These are phyloP conservation scores for Coemansia sp. DNA, from an alignment of 192 early-diverging fungal species.

Conservation along the genomic window DNA sequence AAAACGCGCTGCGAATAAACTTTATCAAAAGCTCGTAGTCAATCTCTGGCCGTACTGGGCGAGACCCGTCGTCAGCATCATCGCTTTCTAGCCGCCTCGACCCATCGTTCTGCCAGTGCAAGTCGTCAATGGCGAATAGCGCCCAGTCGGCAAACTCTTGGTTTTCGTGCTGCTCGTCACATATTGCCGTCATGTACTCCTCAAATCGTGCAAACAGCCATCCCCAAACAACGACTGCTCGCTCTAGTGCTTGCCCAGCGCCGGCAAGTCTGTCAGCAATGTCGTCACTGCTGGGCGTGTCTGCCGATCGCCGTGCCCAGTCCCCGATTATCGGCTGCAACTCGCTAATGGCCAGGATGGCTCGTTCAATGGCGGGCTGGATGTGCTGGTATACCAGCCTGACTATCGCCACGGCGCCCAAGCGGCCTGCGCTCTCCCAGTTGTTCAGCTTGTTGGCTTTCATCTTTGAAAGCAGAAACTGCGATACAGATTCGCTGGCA, in stretches of 20 bases:
- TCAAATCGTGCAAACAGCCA: constrained; percentile 34
- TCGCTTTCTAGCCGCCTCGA: constrained; percentile 16
- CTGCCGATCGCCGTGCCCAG: background rate
- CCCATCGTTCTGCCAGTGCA: constrained; percentile 46
- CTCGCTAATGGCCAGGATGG: constrained; percentile 15
- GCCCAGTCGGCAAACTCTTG: constrained; percentile 49
- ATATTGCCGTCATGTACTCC: constrained; percentile 15
- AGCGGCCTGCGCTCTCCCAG: constrained; percentile 39
- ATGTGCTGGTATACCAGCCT: constrained; percentile 36
- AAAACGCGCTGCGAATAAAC: constrained; percentile 35
- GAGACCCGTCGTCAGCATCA: constrained; percentile 30
- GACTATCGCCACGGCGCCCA: constrained; percentile 25
- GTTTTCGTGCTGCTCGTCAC: constrained; percentile 37
- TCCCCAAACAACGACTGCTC: constrained; percentile 20
- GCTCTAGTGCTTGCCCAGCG: constrained; percentile 7
- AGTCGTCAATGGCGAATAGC: constrained; percentile 26
- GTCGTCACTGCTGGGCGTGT: background rate
- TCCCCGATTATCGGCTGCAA: constrained; percentile 14
- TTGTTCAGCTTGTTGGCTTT: constrained; percentile 24
- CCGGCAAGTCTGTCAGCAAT: background rate
- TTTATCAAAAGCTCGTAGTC: constrained; percentile 29
- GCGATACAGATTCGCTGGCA: constrained; percentile 43
- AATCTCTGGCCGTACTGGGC: constrained; percentile 29
- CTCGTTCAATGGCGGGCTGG: constrained; percentile 29
- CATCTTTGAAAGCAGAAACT: constrained; percentile 41